Conservation (phyloP, 2,329 filamentous ascomycete genomes). For the Neocucurbitaria cava region DNA sequence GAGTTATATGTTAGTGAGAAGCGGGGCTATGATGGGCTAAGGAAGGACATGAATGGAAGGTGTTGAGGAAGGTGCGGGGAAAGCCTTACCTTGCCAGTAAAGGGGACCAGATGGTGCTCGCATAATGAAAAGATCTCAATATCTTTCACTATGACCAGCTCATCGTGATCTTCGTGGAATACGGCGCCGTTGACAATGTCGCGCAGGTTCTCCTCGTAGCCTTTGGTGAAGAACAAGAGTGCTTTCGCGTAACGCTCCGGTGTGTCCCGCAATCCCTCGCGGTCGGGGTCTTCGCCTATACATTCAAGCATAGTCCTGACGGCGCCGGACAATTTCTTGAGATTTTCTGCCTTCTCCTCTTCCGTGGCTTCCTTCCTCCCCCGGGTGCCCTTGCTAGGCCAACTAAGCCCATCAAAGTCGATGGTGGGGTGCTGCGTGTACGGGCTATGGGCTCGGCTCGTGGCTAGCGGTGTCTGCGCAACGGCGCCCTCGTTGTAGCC, state of each 20-base stretch:
- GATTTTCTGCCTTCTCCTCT: conserved; percentile 63
- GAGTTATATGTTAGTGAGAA: conserved; percentile 9
- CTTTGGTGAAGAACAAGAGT: conserved; percentile 93
- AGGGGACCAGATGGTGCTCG: conserved; percentile 97
- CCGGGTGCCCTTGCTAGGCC: conserved; percentile 68
- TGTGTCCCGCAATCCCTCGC: conserved; percentile 68
- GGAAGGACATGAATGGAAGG: too few relatives aligned
- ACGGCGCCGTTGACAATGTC: conserved; percentile 93
- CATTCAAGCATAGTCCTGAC: conserved; percentile 70
- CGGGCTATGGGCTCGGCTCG: conserved; percentile 59
- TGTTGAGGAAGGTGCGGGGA: neutral
- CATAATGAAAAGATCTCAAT: conserved; percentile 95
- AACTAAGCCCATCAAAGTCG: conserved; percentile 64
- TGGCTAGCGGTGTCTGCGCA: conserved; percentile 60
- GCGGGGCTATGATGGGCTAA: too few relatives aligned
- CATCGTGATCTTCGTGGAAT: conserved; percentile 95
- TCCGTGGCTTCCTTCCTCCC: conserved; percentile 65
- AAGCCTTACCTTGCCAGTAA: conserved; percentile 80
- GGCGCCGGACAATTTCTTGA: conserved; percentile 68
- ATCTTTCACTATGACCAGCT: conserved; percentile 97
- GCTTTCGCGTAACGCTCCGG: conserved; percentile 93
- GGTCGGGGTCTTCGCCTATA: conserved; percentile 69
- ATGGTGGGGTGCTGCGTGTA: conserved; percentile 59
- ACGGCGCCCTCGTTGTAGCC: conserved; percentile 61
- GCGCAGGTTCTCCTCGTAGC: conserved; percentile 91